phyloP scores from a whole-genome alignment of 2,329 filamentous ascomycete species.

The Metarhizium robertsii region DNA sequence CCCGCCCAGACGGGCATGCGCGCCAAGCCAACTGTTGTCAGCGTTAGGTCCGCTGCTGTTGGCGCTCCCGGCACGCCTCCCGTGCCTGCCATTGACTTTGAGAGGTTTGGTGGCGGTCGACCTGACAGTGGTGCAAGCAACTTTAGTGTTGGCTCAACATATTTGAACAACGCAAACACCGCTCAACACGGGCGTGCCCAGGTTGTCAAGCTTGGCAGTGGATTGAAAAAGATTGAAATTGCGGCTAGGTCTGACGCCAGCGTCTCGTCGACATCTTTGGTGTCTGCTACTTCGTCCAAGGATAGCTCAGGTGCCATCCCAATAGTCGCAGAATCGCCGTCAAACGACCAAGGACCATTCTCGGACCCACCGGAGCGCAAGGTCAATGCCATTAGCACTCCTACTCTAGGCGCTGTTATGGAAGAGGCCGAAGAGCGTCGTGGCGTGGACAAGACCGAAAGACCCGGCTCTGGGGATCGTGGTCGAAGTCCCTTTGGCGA shows the following conservation, averaged over 20 bases:
- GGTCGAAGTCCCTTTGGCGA: conserved; percentile 46
- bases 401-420: conserved; percentile 44
- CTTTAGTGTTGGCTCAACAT: conserved; percentile 60
- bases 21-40: conserved; percentile 86
- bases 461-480: conserved; percentile 17
- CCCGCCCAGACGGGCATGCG: conserved; percentile 81
- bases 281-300: conserved; percentile 5
- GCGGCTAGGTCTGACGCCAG: conserved; percentile 28
- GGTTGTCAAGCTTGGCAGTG: conserved; percentile 48
- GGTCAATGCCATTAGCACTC: conserved; percentile 24
- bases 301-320: conserved; percentile 33
- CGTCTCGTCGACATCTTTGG: conserved; percentile 12
- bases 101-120: conserved; percentile 39
- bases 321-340: conserved; percentile 39
- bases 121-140: conserved; percentile 48
- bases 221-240: conserved; percentile 36
- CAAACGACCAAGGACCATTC: conserved; percentile 48
- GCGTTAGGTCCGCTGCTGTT: conserved; percentile 64
- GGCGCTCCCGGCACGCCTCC: conserved; percentile 53
- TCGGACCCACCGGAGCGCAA: conserved; percentile 39
- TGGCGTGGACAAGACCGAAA: conserved; percentile 22
- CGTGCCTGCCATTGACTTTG: conserved; percentile 61
- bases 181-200: conserved; percentile 49
- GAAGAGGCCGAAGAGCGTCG: conserved; percentile 35
- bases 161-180: conserved; percentile 56